These are phyloP conservation scores for Bruguiera hainesii DNA, from an alignment of 441 rosid species.

Conservation along the genomic window DNA sequence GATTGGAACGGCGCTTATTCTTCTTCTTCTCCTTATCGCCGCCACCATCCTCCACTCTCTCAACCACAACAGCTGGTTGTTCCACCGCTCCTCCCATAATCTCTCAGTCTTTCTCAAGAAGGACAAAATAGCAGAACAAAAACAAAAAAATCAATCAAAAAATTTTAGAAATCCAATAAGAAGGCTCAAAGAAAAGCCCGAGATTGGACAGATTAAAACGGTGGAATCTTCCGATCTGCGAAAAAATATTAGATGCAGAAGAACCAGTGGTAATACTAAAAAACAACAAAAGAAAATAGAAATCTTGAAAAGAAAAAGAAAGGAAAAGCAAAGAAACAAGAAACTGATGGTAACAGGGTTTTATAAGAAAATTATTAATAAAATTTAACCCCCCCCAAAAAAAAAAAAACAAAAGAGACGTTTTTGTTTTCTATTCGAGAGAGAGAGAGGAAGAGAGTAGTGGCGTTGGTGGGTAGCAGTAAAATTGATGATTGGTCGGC, in stretches of 20 bases:
- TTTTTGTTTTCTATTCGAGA: not conserved
- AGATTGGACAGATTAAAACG: slow-evolving; percentile 19
- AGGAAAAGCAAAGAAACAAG: slow-evolving; percentile 1
- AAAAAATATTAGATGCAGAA: slow-evolving; percentile 26
- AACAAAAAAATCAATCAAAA: not conserved
- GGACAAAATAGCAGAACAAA: not conserved
- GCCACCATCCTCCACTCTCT: slow-evolving; percentile 48
- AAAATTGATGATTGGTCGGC: slow-evolving; percentile 65
- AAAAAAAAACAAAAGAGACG: too few species aligned
- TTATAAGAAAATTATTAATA: too few species aligned
- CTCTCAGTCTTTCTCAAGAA: not conserved
- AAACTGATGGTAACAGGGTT: not conserved
- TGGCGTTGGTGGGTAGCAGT: slow-evolving; percentile 17
- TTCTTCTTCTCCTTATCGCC: slow-evolving; percentile 58
- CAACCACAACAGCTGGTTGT: slow-evolving; percentile 34
- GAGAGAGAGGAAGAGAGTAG: slow-evolving; percentile 7
- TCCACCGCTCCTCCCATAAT: slow-evolving; percentile 41
- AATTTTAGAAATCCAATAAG: too few species aligned
- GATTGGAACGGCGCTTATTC: slow-evolving; percentile 58
- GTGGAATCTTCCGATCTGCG: slow-evolving; percentile 50
- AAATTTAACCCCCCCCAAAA: not conserved
- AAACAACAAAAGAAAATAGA: too few species aligned
- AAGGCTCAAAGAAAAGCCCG: slow-evolving; percentile 6
- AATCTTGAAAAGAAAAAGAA: slow-evolving; percentile 1
- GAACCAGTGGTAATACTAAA: not conserved